Evolutionary conservation across 129 eudicot genomes (phyloP).

Genomic region (Daucus carota): DNA sequence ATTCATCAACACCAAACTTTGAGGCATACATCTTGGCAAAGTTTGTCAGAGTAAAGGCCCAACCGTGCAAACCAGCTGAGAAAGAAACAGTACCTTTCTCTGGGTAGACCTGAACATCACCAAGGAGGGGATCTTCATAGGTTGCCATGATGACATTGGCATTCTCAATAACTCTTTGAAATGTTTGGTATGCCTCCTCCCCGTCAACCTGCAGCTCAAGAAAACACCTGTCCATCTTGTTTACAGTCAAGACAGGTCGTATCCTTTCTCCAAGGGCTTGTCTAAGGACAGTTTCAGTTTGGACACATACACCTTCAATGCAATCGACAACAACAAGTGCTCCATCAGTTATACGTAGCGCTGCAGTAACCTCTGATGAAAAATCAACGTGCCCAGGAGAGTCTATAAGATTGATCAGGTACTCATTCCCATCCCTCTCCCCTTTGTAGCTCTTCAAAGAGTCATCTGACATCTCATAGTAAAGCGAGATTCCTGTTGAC

Average conservation of each 20-base stretch:
- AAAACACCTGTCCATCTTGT: conserved; percentile 69
- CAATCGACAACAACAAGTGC: conserved; percentile 67
- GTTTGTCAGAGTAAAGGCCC: conserved; percentile 40
- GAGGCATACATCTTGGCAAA: conserved; percentile 58
- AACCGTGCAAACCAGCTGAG: conserved; percentile 51
- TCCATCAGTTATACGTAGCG: conserved; percentile 57
- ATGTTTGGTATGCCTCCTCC: conserved; percentile 59
- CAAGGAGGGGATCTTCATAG: conserved; percentile 45
- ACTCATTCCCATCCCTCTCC: conserved; percentile 43
- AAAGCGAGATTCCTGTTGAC: conserved; percentile 55
- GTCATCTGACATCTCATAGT: conserved; percentile 44
- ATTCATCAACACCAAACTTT: conserved; percentile 52
- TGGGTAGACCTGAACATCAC: conserved; percentile 40
- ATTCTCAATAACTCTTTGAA: conserved; percentile 48
- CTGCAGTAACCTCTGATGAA: conserved; percentile 60
- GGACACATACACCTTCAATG: conserved; percentile 64
- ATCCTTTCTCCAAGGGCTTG: conserved; percentile 73
- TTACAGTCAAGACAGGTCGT: conserved; percentile 45
- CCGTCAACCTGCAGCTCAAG: conserved; percentile 68
- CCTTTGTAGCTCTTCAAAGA: conserved; percentile 38
- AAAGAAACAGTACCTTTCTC: conserved; percentile 68
- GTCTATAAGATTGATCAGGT: conserved; percentile 55
- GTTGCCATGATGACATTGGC: conserved; percentile 49
- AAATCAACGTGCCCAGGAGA: conserved; percentile 64
- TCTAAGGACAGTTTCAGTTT: conserved; percentile 59